Percentiles rank a stretch among this genome's conserved stretches.
Conservation (phyloP, 164 flowering plant species). For the Hamamelis virginiana region DNA sequence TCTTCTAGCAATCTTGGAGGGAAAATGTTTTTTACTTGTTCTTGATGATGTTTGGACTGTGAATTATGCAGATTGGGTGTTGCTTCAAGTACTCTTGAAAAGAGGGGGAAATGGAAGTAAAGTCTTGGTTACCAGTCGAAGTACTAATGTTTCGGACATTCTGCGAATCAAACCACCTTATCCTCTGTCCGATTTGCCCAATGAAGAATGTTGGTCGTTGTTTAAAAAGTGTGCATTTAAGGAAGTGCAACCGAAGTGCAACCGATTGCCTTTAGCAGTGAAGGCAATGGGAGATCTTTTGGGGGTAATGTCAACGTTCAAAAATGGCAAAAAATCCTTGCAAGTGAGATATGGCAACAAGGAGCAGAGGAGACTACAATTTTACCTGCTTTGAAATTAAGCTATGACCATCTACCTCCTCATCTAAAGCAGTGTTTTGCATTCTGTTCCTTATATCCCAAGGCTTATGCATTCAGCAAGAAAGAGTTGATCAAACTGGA, state of each 20-base stretch:
- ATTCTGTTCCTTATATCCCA: constrained; percentile 27
- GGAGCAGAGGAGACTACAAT: constrained; percentile 8
- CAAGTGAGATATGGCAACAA: constrained; percentile 9
- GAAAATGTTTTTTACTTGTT: constrained; percentile 13
- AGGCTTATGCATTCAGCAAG: constrained; percentile 11
- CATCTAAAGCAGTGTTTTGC: constrained; percentile 28
- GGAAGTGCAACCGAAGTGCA: constrained; percentile 13
- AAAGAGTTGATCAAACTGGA: constrained; percentile 20
- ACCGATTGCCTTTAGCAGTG: constrained; percentile 11
- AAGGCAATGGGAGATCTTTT: constrained; percentile 18
- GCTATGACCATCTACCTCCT: constrained; percentile 20
- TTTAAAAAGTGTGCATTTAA: constrained; percentile 14
- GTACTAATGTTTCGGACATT: not conserved
- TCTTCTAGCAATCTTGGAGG: not conserved
- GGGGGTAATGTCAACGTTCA: constrained; percentile 1
- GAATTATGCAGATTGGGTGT: not conserved
- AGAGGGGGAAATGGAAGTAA: constrained; percentile 6
- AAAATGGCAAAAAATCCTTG: constrained; percentile 11
- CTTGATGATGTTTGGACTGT: constrained; percentile 27
- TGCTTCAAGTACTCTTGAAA: not conserved
- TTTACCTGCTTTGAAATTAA: constrained; percentile 19
- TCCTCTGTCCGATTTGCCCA: not conserved
- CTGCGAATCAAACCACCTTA: constrained; percentile 3
- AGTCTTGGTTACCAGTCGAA: constrained; percentile 14
- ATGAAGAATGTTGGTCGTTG: constrained; percentile 16